These are phyloP conservation scores for Paxillus ammoniavirescens DNA, from an alignment of 768 basidiomycete genomes.

Conservation along the genomic window DNA sequence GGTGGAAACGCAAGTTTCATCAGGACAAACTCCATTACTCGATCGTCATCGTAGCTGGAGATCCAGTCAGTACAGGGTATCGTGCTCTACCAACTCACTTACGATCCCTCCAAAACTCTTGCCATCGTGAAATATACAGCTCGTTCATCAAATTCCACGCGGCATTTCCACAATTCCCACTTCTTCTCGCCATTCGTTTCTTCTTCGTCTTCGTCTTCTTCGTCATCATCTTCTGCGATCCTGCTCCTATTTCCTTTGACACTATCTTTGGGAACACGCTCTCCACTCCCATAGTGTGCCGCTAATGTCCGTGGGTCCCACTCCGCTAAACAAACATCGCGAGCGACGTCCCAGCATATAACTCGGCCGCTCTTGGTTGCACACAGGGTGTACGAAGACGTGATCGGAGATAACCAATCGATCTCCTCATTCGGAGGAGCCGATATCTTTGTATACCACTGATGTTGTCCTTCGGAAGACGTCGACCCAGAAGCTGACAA, in stretches of 20 bases:
- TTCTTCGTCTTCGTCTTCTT: conserved; percentile 8
- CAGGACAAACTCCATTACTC: conserved; percentile 69
- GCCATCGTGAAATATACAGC: conserved; percentile 79
- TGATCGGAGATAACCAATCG: conserved; percentile 77
- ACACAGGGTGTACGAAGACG: conserved; percentile 73
- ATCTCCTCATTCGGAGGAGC: conserved; percentile 68
- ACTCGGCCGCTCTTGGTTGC: conserved; percentile 75
- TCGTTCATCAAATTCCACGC: conserved; percentile 71
- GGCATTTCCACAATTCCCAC: conserved; percentile 79
- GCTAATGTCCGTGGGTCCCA: conserved; percentile 54
- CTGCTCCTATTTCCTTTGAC: conserved; percentile 5
- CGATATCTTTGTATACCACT: conserved; percentile 69
- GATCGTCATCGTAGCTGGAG: conserved; percentile 53
- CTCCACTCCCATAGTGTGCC: background rate
- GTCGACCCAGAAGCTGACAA: conserved; percentile 26
- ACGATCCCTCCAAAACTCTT: conserved; percentile 52
- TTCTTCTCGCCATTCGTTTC: conserved; percentile 28
- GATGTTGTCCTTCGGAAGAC: conserved; percentile 18
- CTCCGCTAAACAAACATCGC: conserved; percentile 59
- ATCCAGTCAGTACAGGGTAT: conserved; percentile 2
- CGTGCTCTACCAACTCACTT: conserved; percentile 22
- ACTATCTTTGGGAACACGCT: conserved; percentile 8
- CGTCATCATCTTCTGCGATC: conserved; percentile 10
- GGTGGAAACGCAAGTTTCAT: conserved; percentile 66
- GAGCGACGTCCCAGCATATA: conserved; percentile 73